Evolutionary conservation across 2,329 filamentous ascomycete species (phyloP).

Genomic region (Dactylonectria macrodidyma): DNA sequence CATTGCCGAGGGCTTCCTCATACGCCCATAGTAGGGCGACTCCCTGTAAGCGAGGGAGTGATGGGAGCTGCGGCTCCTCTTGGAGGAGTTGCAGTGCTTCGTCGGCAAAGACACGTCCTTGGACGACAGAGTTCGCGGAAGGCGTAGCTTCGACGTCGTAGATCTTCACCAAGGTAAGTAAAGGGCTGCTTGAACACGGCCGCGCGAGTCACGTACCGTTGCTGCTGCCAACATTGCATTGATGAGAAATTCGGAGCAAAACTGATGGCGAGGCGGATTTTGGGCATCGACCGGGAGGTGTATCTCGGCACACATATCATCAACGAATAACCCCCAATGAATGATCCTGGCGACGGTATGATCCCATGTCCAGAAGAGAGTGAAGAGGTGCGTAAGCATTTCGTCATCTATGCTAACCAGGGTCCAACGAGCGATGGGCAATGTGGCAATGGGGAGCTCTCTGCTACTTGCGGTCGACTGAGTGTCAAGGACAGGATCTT

Average conservation of each 20-base stretch:
- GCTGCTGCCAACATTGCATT: slow-evolving; percentile 42
- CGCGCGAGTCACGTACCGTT: slow-evolving; percentile 28
- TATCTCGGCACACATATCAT: slow-evolving; percentile 24
- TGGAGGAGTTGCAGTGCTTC: slow-evolving; percentile 28
- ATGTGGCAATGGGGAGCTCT: background rate
- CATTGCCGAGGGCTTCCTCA: slow-evolving; percentile 32
- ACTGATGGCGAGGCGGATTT: background rate
- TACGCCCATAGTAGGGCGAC: slow-evolving; percentile 38
- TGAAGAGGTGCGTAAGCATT: slow-evolving; percentile 34
- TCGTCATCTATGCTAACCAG: slow-evolving; percentile 30
- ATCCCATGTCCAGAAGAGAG: slow-evolving; percentile 47
- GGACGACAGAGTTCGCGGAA: too few species aligned
- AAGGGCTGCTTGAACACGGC: background rate
- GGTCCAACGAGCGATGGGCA: slow-evolving; percentile 42
- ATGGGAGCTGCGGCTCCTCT: background rate
- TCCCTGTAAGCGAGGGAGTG: slow-evolving; percentile 38
- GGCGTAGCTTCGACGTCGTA: background rate
- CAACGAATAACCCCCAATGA: slow-evolving; percentile 33
- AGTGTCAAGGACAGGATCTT: background rate
- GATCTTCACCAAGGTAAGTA: background rate
- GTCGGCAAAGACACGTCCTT: slow-evolving; percentile 14
- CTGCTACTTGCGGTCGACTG: too few species aligned
- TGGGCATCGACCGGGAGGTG: background rate
- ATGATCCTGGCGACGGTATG: slow-evolving; percentile 32
- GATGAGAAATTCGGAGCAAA: slow-evolving; percentile 44